phyloP scores from a whole-genome alignment of 2,329 filamentous ascomycete species.

The Cadophora gregata region DNA sequence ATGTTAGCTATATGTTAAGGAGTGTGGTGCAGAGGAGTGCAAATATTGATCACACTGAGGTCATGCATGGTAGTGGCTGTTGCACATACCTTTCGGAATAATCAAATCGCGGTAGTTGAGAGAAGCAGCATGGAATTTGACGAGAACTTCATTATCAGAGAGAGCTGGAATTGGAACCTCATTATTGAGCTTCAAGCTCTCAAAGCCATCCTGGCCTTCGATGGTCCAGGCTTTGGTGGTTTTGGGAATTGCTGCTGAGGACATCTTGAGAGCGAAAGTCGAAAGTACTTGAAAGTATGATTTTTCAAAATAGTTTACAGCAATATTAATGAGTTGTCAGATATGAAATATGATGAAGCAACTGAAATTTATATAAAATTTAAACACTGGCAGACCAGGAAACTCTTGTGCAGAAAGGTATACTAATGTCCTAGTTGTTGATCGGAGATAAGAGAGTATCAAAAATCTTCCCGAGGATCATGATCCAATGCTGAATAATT shows the following conservation, averaged over 20 bases:
- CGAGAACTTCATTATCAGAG: slow-evolving; percentile 60
- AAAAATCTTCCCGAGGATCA: not conserved
- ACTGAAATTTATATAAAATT: not conserved
- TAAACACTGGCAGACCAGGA: not conserved
- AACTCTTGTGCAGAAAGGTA: not conserved
- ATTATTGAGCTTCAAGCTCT: slow-evolving; percentile 52
- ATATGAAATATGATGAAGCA: no score
- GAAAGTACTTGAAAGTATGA: not conserved
- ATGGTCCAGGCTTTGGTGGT: slow-evolving; percentile 54
- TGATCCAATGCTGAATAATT: slow-evolving; percentile 13
- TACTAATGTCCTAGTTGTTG: slow-evolving; percentile 5
- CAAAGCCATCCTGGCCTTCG: slow-evolving; percentile 54
- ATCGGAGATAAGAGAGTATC: slow-evolving; percentile 11
- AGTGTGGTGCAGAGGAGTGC: not conserved
- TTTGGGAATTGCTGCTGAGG: slow-evolving; percentile 37
- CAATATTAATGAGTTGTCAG: no score
- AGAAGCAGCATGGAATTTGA: slow-evolving; percentile 52
- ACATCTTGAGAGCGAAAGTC: slow-evolving; percentile 18
- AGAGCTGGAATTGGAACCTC: slow-evolving; percentile 47
- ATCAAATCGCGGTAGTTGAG: slow-evolving; percentile 50
- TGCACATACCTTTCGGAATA: slow-evolving; percentile 43
- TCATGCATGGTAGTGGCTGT: not conserved
- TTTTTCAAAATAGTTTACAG: no score
- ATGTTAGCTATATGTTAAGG: not conserved
- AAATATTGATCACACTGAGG: not conserved